Conservation (phyloP, 2,329 filamentous ascomycete species). For the Amylocarpus encephaloides region DNA sequence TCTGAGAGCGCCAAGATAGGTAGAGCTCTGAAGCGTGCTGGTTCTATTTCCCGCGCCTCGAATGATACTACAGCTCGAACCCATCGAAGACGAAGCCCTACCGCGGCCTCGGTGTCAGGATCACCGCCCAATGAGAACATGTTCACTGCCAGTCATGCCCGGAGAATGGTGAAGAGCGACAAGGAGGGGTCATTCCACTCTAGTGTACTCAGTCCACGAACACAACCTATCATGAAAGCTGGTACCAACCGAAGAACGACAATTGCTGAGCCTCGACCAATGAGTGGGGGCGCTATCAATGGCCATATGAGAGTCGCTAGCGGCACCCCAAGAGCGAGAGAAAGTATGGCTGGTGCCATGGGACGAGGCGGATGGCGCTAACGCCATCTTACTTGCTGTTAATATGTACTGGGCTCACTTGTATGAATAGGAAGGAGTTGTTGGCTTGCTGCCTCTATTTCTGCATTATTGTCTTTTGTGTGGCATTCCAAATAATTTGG, state of each 20-base stretch:
- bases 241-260: constrained; percentile 26
- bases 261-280: constrained; percentile 24
- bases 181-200: constrained; percentile 48
- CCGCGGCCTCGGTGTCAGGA: constrained; percentile 41
- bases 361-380: constrained; percentile 29
- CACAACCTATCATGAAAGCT: constrained; percentile 50
- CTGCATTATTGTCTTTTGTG: too few relatives aligned
- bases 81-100: constrained; percentile 32
- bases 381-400: neutral
- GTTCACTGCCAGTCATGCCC: constrained; percentile 60
- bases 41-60: constrained; percentile 25
- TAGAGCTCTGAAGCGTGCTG: constrained; percentile 27
- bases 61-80: constrained; percentile 22
- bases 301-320: constrained; percentile 22
- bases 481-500: neutral
- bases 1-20: constrained; percentile 29
- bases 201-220: constrained; percentile 56
- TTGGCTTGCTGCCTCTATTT: too few relatives aligned
- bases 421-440: too few relatives aligned
- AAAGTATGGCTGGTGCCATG: constrained; percentile 25
- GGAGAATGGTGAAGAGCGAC: constrained; percentile 59
- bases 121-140: constrained; percentile 53
- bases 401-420: too few relatives aligned
- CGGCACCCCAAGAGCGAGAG: constrained; percentile 22
- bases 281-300: constrained; percentile 20